These are phyloP conservation scores for Pleurotus tuoliensis DNA, from an alignment of 768 basidiomycete species.

Conservation along the genomic window DNA sequence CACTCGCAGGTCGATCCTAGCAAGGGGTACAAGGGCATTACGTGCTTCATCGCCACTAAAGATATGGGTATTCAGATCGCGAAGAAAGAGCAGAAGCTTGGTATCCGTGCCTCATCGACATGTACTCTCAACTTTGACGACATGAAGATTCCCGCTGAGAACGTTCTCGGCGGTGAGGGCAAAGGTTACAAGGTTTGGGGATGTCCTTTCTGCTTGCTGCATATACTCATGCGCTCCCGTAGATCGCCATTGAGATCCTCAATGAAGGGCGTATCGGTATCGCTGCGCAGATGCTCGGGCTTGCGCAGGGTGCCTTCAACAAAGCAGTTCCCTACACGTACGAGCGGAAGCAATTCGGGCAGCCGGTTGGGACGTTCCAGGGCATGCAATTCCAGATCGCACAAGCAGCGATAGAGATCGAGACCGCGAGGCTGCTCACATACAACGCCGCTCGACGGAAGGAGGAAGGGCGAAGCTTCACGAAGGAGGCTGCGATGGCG, in stretches of 20 bases:
- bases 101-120: constrained; percentile 94
- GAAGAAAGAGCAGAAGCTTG: constrained; percentile 98
- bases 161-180: constrained; percentile 88
- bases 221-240: not conserved
- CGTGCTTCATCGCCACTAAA: constrained; percentile 94
- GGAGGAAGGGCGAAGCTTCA: constrained; percentile 84
- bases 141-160: constrained; percentile 76
- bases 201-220: not conserved
- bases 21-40: constrained; percentile 98
- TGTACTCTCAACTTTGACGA: constrained; percentile 95
- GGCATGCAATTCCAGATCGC: constrained; percentile 96
- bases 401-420: constrained; percentile 84
- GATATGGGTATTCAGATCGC: constrained; percentile 97
- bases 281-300: constrained; percentile 97
- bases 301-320: constrained; percentile 96
- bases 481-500: constrained; percentile 97
- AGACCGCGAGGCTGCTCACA: constrained; percentile 84
- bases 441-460: constrained; percentile 96
- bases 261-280: constrained; percentile 98
- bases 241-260: constrained; percentile 94
- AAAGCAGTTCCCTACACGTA: constrained; percentile 95
- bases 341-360: constrained; percentile 91
- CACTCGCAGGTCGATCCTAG: constrained; percentile 65
- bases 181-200: constrained; percentile 78
- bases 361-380: constrained; percentile 91